phyloP scores from a whole-genome alignment of 2,329 filamentous ascomycete genomes.

The Talaromyces amestolkiae region DNA sequence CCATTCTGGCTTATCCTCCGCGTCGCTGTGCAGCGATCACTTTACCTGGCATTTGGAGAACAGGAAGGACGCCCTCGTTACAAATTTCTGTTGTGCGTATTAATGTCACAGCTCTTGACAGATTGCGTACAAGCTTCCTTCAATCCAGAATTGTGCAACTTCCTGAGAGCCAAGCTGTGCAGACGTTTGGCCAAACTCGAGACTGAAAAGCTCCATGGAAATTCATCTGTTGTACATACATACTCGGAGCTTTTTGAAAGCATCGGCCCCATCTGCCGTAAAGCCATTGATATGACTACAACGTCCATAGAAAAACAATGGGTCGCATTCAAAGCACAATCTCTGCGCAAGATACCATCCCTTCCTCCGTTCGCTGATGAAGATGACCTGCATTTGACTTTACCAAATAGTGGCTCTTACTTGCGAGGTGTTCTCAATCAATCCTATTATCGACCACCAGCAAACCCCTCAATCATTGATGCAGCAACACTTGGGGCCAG shows the following conservation, averaged over 20 bases:
- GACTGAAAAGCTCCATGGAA: constrained; percentile 31
- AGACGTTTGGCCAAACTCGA: constrained; percentile 60
- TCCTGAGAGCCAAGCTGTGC: constrained; percentile 54
- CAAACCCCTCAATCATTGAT: background rate
- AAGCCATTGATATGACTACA: background rate
- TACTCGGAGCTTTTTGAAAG: background rate
- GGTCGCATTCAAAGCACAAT: constrained; percentile 40
- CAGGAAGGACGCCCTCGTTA: constrained; percentile 51
- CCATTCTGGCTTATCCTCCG: constrained; percentile 63
- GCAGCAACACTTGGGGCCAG: background rate
- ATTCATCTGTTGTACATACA: background rate
- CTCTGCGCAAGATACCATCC: constrained; percentile 28
- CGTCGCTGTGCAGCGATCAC: constrained; percentile 55
- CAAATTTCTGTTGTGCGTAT: constrained; percentile 56
- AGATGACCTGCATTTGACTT: background rate
- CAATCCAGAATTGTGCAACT: constrained; percentile 36
- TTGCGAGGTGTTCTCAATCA: background rate
- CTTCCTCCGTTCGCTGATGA: constrained; percentile 1
- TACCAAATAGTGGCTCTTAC: constrained; percentile 5
- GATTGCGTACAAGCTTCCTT: constrained; percentile 32
- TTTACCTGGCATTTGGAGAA: constrained; percentile 43
- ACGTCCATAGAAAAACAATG: constrained; percentile 34
- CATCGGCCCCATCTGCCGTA: background rate
- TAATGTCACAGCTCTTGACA: constrained; percentile 50
- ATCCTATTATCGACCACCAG: background rate